Evolutionary conservation across 768 basidiomycete species (phyloP).

Genomic region (Calocybe gangraenosa): DNA sequence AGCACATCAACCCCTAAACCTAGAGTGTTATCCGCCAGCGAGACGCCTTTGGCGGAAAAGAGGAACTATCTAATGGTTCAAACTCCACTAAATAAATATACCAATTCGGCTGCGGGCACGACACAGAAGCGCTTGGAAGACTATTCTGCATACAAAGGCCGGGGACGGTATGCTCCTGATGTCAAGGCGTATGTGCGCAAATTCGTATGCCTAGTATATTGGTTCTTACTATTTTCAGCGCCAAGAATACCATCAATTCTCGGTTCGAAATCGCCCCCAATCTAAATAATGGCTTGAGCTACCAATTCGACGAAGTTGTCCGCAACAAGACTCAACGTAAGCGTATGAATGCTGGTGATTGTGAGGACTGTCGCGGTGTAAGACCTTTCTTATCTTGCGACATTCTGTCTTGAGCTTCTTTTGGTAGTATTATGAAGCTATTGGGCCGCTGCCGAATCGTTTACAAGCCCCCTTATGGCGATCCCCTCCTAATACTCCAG

Average conservation of each 20-base stretch:
- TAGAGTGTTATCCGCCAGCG: background rate
- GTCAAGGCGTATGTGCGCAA: constrained; percentile 23
- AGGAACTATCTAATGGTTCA: constrained; percentile 11
- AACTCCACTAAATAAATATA: constrained; percentile 18
- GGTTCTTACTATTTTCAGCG: constrained; percentile 15
- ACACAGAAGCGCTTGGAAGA: constrained; percentile 26
- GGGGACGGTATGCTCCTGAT: constrained; percentile 52
- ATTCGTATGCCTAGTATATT: background rate
- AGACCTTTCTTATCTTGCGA: constrained; percentile 14
- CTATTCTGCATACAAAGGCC: constrained; percentile 51
- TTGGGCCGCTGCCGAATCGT: constrained; percentile 66
- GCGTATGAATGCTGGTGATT: constrained; percentile 70
- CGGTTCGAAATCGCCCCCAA: constrained; percentile 62
- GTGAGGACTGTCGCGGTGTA: constrained; percentile 79
- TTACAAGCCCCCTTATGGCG: constrained; percentile 73
- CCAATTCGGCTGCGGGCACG: constrained; percentile 16
- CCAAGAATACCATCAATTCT: constrained; percentile 52
- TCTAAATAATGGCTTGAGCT: constrained; percentile 60
- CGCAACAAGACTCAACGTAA: constrained; percentile 59
- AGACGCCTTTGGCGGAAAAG: constrained; percentile 17
- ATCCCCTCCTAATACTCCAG: constrained; percentile 43
- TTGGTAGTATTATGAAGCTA: constrained; percentile 72
- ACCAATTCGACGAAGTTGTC: constrained; percentile 76
- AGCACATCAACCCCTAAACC: background rate
- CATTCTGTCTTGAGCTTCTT: background rate